Evolutionary conservation across 164 flowering plant species (phyloP).

Genomic region (Echeveria elegans): DNA sequence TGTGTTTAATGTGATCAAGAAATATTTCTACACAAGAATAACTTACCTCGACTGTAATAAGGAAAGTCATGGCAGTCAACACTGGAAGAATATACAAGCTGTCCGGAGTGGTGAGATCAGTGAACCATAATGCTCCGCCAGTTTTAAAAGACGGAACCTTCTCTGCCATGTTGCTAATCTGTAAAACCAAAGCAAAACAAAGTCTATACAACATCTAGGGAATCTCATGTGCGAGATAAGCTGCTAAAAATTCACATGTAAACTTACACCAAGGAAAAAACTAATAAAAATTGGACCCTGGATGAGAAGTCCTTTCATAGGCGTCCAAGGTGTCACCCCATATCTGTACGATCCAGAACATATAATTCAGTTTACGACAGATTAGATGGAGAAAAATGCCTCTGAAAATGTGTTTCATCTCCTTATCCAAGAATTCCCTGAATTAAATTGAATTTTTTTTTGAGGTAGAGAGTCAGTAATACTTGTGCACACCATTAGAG

Average conservation of each 20-base stretch:
- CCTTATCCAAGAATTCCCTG: no score
- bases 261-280: slow-evolving; percentile 80
- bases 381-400: not conserved
- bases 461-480: not conserved
- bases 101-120: slow-evolving; percentile 82
- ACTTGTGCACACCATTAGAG: no score
- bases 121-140: slow-evolving; percentile 85
- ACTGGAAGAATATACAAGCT: slow-evolving; percentile 58
- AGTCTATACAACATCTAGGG: not conserved
- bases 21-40: not conserved
- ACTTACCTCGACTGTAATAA: slow-evolving; percentile 75
- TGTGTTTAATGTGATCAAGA: not conserved
- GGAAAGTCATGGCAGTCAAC: slow-evolving; percentile 56
- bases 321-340: slow-evolving; percentile 73
- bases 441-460: no score
- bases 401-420: not conserved
- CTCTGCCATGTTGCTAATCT: slow-evolving; percentile 79
- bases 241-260: not conserved
- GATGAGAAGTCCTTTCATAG: slow-evolving; percentile 69
- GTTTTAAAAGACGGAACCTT: slow-evolving; percentile 78
- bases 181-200: slow-evolving; percentile 10
- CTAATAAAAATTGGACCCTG: slow-evolving; percentile 81
- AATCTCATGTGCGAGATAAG: not conserved
- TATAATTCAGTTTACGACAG: not conserved
- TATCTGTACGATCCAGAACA: slow-evolving; percentile 33